phyloP scores from a whole-genome alignment of 345 rosid genomes.

The Populus pruinosa region DNA sequence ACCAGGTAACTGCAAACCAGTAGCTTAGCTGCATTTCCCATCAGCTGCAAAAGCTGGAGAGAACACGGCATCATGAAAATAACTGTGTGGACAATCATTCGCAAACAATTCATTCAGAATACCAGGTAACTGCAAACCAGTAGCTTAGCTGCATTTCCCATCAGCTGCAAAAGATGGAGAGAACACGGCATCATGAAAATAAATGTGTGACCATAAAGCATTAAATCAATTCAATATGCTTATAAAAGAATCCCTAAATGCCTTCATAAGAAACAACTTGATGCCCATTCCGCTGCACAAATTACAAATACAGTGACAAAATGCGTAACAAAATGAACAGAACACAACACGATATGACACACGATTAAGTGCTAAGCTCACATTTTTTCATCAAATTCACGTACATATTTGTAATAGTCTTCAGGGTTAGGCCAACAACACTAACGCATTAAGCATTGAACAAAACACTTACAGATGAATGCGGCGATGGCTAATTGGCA shows the following conservation, averaged over 20 bases:
- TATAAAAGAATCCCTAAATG: not conserved
- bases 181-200: not conserved
- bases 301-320: not conserved
- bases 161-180: constrained; percentile 40
- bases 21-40: constrained; percentile 51
- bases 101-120: constrained; percentile 77
- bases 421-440: not conserved
- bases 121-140: constrained; percentile 86
- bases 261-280: not conserved
- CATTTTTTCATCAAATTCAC: not conserved
- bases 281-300: not conserved
- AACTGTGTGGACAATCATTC: constrained; percentile 51
- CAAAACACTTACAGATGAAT: constrained; percentile 44
- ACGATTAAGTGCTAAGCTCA: too few relatives aligned
- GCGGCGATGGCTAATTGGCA: constrained; percentile 71
- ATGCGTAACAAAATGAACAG: not conserved
- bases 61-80: not conserved
- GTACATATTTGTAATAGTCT: not conserved
- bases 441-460: not conserved
- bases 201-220: constrained; percentile 33
- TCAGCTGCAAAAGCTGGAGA: constrained; percentile 40
- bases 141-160: constrained; percentile 51
- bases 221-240: not conserved
- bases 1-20: constrained; percentile 86
- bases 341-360: not conserved